Evolutionary conservation across 768 basidiomycete genomes (phyloP).

Genomic region (Psilocybe subaeruginosa): DNA sequence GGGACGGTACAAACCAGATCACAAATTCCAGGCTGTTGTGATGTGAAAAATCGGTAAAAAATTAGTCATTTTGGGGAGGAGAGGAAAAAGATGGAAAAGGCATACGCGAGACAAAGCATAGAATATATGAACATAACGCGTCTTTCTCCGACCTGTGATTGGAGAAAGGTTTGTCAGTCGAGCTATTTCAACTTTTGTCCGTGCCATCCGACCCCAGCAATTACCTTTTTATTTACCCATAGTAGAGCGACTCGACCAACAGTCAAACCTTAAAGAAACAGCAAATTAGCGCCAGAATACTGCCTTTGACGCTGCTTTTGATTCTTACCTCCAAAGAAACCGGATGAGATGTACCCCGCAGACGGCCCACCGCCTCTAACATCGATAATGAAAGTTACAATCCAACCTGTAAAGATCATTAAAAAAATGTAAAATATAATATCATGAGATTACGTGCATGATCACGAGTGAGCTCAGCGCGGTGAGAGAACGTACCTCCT

Average conservation of each 20-base stretch:
- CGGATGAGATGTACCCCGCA: constrained; percentile 57
- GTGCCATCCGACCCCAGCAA: background rate
- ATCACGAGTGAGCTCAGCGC: background rate
- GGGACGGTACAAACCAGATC: constrained; percentile 70
- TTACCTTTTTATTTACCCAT: constrained; percentile 57
- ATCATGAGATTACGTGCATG: constrained; percentile 11
- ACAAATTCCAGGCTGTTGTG: constrained; percentile 59
- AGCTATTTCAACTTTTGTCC: background rate
- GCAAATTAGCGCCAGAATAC: background rate
- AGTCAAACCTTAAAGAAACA: constrained; percentile 47
- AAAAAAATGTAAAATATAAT: too few relatives aligned
- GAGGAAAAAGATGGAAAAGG: background rate
- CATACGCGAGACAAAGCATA: constrained; percentile 51
- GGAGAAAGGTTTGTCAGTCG: background rate
- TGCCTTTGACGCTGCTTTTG: background rate
- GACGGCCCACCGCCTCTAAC: constrained; percentile 39
- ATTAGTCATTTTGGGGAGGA: too few relatives aligned
- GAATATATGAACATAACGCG: constrained; percentile 56
- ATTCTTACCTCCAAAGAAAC: constrained; percentile 49
- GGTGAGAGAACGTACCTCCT: constrained; percentile 35
- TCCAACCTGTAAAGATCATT: constrained; percentile 54
- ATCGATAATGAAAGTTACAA: constrained; percentile 57
- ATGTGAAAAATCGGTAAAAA: background rate
- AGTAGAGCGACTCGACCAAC: constrained; percentile 57
- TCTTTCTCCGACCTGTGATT: constrained; percentile 55